Conservation (phyloP, 116 monocot genomes). For the Trichopus zeylanicus region DNA sequence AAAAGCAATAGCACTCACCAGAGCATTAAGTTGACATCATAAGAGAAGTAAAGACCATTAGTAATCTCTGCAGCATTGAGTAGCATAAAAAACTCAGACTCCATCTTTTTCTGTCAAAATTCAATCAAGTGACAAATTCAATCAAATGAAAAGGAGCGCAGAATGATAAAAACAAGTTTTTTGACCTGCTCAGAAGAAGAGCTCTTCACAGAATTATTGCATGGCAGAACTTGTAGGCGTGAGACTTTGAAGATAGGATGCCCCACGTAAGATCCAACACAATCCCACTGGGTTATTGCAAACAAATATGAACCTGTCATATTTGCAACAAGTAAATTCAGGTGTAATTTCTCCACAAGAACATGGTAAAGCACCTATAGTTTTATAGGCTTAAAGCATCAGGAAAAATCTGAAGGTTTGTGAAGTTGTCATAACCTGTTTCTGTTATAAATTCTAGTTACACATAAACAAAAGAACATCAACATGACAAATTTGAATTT, state of each 20-base stretch:
- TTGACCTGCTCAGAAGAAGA: constrained; percentile 57
- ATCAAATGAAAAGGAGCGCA: background rate
- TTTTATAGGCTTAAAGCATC: too few relatives aligned
- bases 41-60: constrained; percentile 91
- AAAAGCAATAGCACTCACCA: constrained; percentile 30
- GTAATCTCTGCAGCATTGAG: constrained; percentile 70
- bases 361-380: too few relatives aligned
- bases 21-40: constrained; percentile 92
- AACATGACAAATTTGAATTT: too few relatives aligned
- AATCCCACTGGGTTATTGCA: constrained; percentile 67
- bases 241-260: constrained; percentile 80
- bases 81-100: constrained; percentile 69
- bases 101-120: constrained; percentile 79
- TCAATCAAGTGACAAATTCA: constrained; percentile 2
- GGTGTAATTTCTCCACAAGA: too few relatives aligned
- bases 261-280: constrained; percentile 78
- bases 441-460: too few relatives aligned
- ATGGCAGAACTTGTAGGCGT: constrained; percentile 67
- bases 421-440: too few relatives aligned
- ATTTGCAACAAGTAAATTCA: constrained; percentile 3
- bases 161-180: constrained; percentile 5
- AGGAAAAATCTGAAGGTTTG: too few relatives aligned
- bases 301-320: constrained; percentile 73
- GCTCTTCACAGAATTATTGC: constrained; percentile 54
- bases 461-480: too few relatives aligned